Percentiles rank a stretch among this genome's conserved stretches.
Evolutionary conservation across 2,329 filamentous ascomycete species (phyloP).

Genomic region (Tolypocladium sp.): DNA sequence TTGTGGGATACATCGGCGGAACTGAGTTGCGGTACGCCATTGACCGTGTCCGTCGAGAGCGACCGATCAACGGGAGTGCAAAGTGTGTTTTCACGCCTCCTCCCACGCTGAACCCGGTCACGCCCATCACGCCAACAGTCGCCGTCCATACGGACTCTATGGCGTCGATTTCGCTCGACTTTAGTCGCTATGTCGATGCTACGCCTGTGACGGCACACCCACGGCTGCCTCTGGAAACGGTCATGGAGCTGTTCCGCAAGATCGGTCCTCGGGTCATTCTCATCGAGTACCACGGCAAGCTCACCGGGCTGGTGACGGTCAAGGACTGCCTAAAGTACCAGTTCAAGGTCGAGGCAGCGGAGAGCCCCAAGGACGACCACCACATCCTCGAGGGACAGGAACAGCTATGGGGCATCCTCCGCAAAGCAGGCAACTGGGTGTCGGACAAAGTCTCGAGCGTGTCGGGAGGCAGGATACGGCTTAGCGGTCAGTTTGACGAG

Average conservation of each 20-base stretch:
- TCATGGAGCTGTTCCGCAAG: constrained; percentile 98
- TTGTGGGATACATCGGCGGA: constrained; percentile 86
- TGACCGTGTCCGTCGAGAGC: constrained; percentile 64
- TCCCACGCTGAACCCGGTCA: constrained; percentile 16
- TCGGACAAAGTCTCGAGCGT: constrained; percentile 42
- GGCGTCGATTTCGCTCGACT: constrained; percentile 57
- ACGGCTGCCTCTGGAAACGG: constrained; percentile 83
- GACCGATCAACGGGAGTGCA: constrained; percentile 51
- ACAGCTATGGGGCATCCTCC: constrained; percentile 52
- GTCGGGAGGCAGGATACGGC: constrained; percentile 47
- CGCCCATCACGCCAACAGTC: constrained; percentile 33
- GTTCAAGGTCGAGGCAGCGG: constrained; percentile 86
- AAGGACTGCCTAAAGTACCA: constrained; percentile 98
- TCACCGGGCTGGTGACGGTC: constrained; percentile 82
- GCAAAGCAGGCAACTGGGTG: constrained; percentile 46
- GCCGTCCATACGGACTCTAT: constrained; percentile 50
- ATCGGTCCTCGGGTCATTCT: constrained; percentile 91
- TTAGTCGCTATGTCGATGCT: constrained; percentile 78
- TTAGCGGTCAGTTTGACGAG: constrained; percentile 32
- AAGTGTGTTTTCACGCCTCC: constrained; percentile 64
- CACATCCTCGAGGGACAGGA: constrained; percentile 51
- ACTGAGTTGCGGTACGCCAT: constrained; percentile 89
- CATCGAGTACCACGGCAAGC: constrained; percentile 77
- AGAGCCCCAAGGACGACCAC: constrained; percentile 57
- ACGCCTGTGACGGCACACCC: constrained; percentile 90